Evolutionary conservation across 176 grass and related monocot genomes (phyloP).

Genomic region (Poa annua): DNA sequence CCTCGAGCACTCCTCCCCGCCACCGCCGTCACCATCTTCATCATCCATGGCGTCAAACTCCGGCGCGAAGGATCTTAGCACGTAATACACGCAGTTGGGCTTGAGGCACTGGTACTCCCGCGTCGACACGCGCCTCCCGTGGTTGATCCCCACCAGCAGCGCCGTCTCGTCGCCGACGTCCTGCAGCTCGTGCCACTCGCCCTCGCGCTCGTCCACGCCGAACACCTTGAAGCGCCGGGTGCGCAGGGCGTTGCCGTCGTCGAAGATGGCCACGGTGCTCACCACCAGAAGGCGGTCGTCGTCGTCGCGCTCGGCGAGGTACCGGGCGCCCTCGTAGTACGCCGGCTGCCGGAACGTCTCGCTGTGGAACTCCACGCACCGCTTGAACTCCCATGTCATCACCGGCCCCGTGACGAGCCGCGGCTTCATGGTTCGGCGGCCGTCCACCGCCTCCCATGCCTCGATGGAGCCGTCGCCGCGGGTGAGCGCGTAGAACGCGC

Average conservation of each 20-base stretch:
- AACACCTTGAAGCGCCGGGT: conserved; percentile 23
- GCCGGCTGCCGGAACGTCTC: conserved; percentile 22
- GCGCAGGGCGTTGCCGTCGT: neutral
- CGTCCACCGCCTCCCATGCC: neutral
- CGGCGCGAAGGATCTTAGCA: neutral
- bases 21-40: neutral
- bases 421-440: neutral
- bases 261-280: conserved; percentile 21
- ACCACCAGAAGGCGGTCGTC: neutral
- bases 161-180: neutral
- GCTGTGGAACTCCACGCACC: conserved; percentile 16
- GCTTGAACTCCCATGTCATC: conserved; percentile 21
- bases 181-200: neutral
- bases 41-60: conserved; percentile 22
- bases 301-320: conserved; percentile 24
- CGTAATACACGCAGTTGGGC: conserved; percentile 9
- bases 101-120: neutral
- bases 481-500: neutral
- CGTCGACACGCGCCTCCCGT: conserved; percentile 5
- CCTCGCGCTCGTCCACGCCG: neutral
- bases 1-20: neutral
- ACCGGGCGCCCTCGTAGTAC: conserved; percentile 19
- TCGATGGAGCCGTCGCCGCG: neutral
- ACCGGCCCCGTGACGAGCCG: neutral
- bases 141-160: conserved; percentile 16